These are phyloP conservation scores for Cryptococcus wingfieldii DNA, from an alignment of 1,284 basidiomycete genomes.

Conservation along the genomic window DNA sequence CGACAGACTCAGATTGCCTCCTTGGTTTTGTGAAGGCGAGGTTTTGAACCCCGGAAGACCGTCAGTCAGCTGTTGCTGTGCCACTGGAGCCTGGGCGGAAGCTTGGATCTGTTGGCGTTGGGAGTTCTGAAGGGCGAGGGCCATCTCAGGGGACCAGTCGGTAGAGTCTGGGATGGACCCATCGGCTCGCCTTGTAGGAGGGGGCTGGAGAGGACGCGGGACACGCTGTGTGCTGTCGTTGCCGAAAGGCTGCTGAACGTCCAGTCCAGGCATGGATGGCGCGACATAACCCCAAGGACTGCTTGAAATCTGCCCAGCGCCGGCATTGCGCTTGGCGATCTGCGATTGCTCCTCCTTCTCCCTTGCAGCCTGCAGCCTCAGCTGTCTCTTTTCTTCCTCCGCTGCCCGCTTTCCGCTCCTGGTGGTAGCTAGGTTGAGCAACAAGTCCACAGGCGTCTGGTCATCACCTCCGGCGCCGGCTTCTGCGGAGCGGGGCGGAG, in stretches of 20 bases:
- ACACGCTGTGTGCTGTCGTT: conserved; percentile 13
- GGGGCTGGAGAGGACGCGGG: conserved; percentile 44
- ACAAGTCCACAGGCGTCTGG: conserved; percentile 43
- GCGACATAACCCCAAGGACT: conserved; percentile 48
- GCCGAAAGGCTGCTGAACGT: conserved; percentile 48
- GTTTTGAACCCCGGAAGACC: not conserved
- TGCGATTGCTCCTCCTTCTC: conserved; percentile 37
- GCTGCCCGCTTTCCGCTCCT: conserved; percentile 42
- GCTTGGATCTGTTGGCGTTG: conserved; percentile 1
- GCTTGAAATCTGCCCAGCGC: conserved; percentile 11
- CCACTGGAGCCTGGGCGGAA: not conserved
- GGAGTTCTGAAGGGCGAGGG: conserved; percentile 4
- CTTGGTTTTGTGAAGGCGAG: not conserved
- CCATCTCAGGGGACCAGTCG: conserved; percentile 17
- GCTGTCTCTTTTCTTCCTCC: conserved; percentile 44
- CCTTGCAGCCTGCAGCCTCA: conserved; percentile 41
- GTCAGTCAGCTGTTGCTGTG: not conserved
- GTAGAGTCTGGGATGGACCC: conserved; percentile 15
- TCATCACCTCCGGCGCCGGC: conserved; percentile 21
- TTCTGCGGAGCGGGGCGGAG: conserved; percentile 4
- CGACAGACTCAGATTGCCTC: conserved; percentile 11
- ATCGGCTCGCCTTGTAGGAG: conserved; percentile 15
- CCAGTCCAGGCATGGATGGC: conserved; percentile 46
- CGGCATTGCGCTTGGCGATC: conserved; percentile 17
- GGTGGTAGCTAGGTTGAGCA: conserved; percentile 45